Evolutionary conservation across 2,329 filamentous ascomycete species (phyloP).

Genomic region (Alternaria conjuncta): DNA sequence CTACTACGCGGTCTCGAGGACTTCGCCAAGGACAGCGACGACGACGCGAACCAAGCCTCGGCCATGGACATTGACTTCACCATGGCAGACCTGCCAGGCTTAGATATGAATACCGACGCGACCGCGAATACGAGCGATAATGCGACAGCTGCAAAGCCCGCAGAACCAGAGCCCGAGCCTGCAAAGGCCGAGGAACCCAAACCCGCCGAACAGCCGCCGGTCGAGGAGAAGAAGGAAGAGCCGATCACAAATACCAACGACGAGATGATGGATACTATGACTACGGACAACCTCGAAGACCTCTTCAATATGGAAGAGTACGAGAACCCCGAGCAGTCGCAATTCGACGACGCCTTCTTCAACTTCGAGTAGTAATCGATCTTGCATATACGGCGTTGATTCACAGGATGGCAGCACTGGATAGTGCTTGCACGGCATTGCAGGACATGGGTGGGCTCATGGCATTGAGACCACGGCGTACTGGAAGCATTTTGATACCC

Average conservation of each 20-base stretch:
- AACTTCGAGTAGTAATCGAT: conserved; percentile 32
- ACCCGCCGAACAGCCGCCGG: conserved; percentile 11
- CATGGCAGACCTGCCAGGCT: conserved; percentile 41
- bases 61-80: conserved; percentile 39
- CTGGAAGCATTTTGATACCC: conserved; percentile 6
- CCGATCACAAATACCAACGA: conserved; percentile 10
- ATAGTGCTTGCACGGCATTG: neutral
- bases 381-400: neutral
- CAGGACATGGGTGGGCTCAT: neutral
- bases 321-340: conserved; percentile 40
- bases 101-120: conserved; percentile 16
- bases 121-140: neutral
- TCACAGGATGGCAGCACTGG: neutral
- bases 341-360: conserved; percentile 51
- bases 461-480: neutral
- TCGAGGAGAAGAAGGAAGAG: conserved; percentile 7
- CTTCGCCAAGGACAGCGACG: conserved; percentile 38
- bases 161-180: conserved; percentile 3
- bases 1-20: conserved; percentile 47
- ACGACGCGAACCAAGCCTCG: conserved; percentile 20
- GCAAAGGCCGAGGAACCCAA: conserved; percentile 13
- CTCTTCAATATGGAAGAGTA: conserved; percentile 46
- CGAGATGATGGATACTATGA: conserved; percentile 39
- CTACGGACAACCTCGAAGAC: conserved; percentile 42
- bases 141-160: conserved; percentile 10